These are phyloP conservation scores for Camelina hispida DNA, from an alignment of 345 rosid species.

Conservation along the genomic window DNA sequence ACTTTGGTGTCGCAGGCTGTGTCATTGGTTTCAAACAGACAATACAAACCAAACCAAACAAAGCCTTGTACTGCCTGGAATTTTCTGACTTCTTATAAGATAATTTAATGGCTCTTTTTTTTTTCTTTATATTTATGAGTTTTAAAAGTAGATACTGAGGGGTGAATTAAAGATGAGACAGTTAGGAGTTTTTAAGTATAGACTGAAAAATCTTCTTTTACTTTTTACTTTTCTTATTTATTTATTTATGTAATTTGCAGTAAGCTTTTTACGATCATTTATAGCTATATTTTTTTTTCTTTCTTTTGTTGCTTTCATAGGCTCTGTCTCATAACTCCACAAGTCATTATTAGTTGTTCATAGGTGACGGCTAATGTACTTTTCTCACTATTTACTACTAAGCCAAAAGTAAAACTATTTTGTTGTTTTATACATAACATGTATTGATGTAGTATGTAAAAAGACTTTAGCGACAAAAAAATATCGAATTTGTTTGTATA, in stretches of 20 bases:
- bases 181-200: constrained; percentile 34
- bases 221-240: constrained; percentile 6
- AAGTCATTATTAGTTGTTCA: constrained; percentile 36
- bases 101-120: constrained; percentile 24
- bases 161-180: constrained; percentile 43
- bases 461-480: not conserved
- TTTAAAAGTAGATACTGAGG: constrained; percentile 16
- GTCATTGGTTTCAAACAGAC: constrained; percentile 32
- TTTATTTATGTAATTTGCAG: constrained; percentile 8
- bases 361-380: constrained; percentile 47
- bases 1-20: constrained; percentile 26
- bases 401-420: not conserved
- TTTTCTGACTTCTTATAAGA: constrained; percentile 38
- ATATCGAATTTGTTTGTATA: not conserved
- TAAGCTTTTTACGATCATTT: constrained; percentile 27
- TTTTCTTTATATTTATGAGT: not conserved
- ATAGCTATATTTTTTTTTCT: constrained; percentile 10
- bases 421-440: constrained; percentile 1
- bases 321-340: constrained; percentile 30
- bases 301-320: constrained; percentile 10
- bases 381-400: constrained; percentile 23
- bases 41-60: constrained; percentile 42
- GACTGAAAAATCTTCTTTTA: constrained; percentile 29
- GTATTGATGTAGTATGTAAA: not conserved
- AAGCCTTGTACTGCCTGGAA: constrained; percentile 40